Conservation (phyloP, 2,329 filamentous ascomycete genomes). For the Phaeosphaeria sp. region DNA sequence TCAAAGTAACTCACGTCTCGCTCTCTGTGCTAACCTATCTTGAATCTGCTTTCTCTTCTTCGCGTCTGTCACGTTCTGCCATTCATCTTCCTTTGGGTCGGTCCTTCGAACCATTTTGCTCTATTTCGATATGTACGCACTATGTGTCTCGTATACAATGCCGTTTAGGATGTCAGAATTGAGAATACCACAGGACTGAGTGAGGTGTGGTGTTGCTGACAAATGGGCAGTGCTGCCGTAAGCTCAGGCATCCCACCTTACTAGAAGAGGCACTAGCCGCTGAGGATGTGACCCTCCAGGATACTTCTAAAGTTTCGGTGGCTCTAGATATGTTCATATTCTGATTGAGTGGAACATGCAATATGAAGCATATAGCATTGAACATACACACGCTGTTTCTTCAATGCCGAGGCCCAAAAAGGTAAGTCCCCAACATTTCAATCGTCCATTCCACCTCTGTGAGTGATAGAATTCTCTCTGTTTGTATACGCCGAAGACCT, state of each 20-base stretch:
- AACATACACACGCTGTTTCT: too few species aligned
- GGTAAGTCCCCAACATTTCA: too few species aligned
- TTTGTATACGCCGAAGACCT: too few species aligned
- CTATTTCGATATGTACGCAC: background rate
- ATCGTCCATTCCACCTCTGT: too few species aligned
- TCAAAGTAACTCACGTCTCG: slow-evolving; percentile 35
- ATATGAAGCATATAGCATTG: too few species aligned
- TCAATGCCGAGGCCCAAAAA: too few species aligned
- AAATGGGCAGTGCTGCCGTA: background rate
- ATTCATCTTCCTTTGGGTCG: slow-evolving; percentile 34
- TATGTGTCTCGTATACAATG: background rate
- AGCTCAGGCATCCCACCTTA: background rate
- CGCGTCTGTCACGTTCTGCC: slow-evolving; percentile 45
- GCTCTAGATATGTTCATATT: too few species aligned
- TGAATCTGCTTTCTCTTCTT: slow-evolving; percentile 51
- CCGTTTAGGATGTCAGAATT: background rate
- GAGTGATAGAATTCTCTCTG: too few species aligned
- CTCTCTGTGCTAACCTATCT: slow-evolving; percentile 49
- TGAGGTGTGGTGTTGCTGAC: background rate
- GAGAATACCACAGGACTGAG: background rate
- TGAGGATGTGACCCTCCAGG: too few species aligned
- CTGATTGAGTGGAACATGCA: too few species aligned
- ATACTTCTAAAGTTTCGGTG: too few species aligned
- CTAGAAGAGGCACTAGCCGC: background rate
- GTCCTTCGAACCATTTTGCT: slow-evolving; percentile 28